phyloP scores from a whole-genome alignment of 805 yeast species.

The Cephaloascus albidus region DNA sequence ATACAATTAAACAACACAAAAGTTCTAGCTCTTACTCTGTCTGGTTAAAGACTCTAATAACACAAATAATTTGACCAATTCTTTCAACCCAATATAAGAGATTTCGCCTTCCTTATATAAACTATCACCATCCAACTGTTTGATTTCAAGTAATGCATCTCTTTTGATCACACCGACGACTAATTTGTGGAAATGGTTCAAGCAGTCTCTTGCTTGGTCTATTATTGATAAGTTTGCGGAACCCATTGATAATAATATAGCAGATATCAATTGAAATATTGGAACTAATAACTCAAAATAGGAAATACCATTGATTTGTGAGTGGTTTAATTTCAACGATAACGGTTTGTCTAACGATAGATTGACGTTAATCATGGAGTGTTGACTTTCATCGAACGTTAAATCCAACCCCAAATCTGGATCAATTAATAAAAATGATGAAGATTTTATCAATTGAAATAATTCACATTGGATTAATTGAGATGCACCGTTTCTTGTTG shows the following conservation, averaged over 20 bases:
- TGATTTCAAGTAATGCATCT: slow-evolving; percentile 29
- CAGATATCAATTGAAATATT: slow-evolving; percentile 59
- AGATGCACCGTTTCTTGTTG: slow-evolving; percentile 68
- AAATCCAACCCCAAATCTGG: slow-evolving; percentile 70
- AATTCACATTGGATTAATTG: slow-evolving; percentile 68
- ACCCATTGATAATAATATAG: slow-evolving; percentile 68
- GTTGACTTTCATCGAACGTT: slow-evolving; percentile 23
- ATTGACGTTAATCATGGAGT: slow-evolving; percentile 28
- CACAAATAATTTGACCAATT: slow-evolving; percentile 47
- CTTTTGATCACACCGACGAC: slow-evolving; percentile 55
- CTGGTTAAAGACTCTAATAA: slow-evolving; percentile 43
- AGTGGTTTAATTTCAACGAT: slow-evolving; percentile 13
- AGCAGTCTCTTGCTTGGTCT: slow-evolving; percentile 38
- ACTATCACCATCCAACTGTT: slow-evolving; percentile 5
- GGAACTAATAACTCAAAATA: slow-evolving; percentile 65
- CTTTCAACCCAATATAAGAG: slow-evolving; percentile 30
- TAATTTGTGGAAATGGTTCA: slow-evolving; percentile 43
- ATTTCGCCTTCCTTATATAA: slow-evolving; percentile 15
- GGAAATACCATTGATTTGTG: slow-evolving; percentile 26
- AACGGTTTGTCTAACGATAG: slow-evolving; percentile 46
- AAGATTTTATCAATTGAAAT: slow-evolving; percentile 49
- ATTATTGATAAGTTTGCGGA: slow-evolving; percentile 58
- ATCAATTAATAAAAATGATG: slow-evolving; percentile 54
- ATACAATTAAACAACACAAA: too few relatives aligned
- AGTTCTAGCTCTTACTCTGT: too few relatives aligned